Evolutionary conservation across 225 moss, liverwort and hornwort genomes (phyloP), one percentile per base, ranked within the genome.

Genomic region (Pseudisothecium myosuroides): DNA sequence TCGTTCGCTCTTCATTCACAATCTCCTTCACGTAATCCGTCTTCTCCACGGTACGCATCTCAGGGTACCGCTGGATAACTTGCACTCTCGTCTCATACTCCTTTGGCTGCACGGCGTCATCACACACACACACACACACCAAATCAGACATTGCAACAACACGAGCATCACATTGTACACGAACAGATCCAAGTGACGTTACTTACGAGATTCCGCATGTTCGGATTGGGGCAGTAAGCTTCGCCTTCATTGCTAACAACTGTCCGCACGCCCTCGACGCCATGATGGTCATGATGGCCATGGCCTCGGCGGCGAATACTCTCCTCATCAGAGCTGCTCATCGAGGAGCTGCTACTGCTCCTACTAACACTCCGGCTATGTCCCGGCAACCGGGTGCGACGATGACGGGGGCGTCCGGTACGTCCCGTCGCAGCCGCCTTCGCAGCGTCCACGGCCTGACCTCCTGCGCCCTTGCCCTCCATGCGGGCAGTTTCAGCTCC

Each of bases 71-170:
- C 80, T 95, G 94, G 39, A 94, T 94, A 5, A 95, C 89, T 67
- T 95, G 94, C 3, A 95, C 94, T 85, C 94, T 84, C 49, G 95
- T 95, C 87, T 95, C 95, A 54, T 77, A 95, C 47, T 95, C 95
- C 89, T 93, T 95, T 0, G 93, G 93, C 95, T 95, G 91, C 90
- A 89, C 22, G 74, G 39, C n/a, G 67, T 17, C 87, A 23, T 18
- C 85, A 80, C 8, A 41, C n/a, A 61, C 85, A 80, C 8, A 41
- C n/a, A 61, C 75, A 20, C 23, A 24, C 56, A 29, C 79, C 81
- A 63, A 24, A 52, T 90, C 39, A 87, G 32, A 34, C 7, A 55
- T 37, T 22, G 9, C 32, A 28, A 10, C 41, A 54, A 43, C 62
- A 76, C 31, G 8, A 41, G 10, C 14, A 80, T 59, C 60, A 65